Evolutionary conservation across 306 rosid genomes (phyloP), one percentile per base, ranked within the genome.

Genomic region (Elaeagnus macrophylla): DNA sequence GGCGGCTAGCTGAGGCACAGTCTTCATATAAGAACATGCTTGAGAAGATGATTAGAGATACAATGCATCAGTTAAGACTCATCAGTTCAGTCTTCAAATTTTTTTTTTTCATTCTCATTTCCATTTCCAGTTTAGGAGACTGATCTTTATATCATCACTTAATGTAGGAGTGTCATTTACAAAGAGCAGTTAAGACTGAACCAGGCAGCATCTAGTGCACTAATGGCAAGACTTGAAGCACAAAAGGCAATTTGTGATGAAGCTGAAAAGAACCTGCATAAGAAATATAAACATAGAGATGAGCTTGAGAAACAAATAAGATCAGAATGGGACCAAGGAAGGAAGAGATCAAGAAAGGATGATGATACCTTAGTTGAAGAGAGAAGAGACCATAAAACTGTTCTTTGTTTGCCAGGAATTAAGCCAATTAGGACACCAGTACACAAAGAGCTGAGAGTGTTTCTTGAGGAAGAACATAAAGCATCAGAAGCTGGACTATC

Each of bases 181-280:
- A 93, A 93, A 81, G 99, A 93, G 66, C 99, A 93, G 61, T 59
- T 88, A 55, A 93, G 99, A 75, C 76, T 93, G 67, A 93, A 93
- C 78, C 96, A 79, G 72, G 96, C 90, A 48, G 95, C 99, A 47
- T 54, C 74, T 14, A 80, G 65, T 67, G 93, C 99, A 32, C 81
- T 93, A 39, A 84, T 79, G 99, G 96, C 99, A 57, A 77, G 99
- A 74, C 95, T 93, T 32, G 95, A 93, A 80, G 90, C 95, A 37
- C 99, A 93, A 56, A 80, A 79, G 62, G 85, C 75, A 16, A 80
- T 93, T 39, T 84, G 99, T 40, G 81, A 87, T 63, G 74, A 70
- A 9, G 79, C 99, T 0, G 99, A 87, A 84, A 93, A 73, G 62
- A 94, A 93, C 32, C 95, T 87, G 61, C 81, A 87, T 74, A 81